phyloP scores from a whole-genome alignment of 2,329 filamentous ascomycete genomes.

The Fusarium newnesense region DNA sequence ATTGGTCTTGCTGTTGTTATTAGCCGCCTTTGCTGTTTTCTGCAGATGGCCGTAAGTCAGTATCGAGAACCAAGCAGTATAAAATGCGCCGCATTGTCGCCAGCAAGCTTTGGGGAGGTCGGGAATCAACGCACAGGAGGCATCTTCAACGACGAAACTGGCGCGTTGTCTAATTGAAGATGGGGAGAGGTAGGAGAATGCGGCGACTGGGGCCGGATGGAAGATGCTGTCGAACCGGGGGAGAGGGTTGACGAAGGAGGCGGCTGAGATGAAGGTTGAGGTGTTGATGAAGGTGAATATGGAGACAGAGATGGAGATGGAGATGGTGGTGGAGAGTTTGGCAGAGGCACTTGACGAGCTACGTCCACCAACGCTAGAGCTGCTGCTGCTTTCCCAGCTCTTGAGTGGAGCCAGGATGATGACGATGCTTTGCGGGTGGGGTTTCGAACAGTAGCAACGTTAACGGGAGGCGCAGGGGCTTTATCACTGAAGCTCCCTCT shows the following conservation, averaged over 20 bases:
- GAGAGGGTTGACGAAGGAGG: constrained; percentile 46
- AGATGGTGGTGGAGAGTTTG: constrained; percentile 55
- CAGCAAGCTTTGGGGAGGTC: constrained; percentile 30
- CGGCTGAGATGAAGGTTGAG: constrained; percentile 44
- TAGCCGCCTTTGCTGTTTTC: constrained; percentile 42
- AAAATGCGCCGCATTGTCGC: constrained; percentile 25
- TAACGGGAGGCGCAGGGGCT: constrained; percentile 36
- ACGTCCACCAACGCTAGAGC: constrained; percentile 44
- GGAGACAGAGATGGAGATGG: constrained; percentile 48
- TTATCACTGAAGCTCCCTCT: constrained; percentile 30
- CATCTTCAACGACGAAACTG: constrained; percentile 58
- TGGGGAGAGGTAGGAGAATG: constrained; percentile 41
- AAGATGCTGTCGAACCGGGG: constrained; percentile 47
- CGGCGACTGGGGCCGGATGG: constrained; percentile 47
- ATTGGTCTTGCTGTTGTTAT: constrained; percentile 44
- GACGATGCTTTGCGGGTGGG: constrained; percentile 43
- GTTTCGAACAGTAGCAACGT: constrained; percentile 23
- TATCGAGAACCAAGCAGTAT: constrained; percentile 20
- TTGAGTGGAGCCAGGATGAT: constrained; percentile 48
- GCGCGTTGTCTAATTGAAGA: constrained; percentile 39
- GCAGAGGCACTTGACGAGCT: constrained; percentile 54
- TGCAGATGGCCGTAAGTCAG: constrained; percentile 31
- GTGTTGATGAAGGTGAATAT: constrained; percentile 38
- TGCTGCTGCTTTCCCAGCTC: constrained; percentile 29
- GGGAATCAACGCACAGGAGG: constrained; percentile 61